Conservation (phyloP, 2,329 filamentous ascomycete species). For the Juglanconis sp. region DNA sequence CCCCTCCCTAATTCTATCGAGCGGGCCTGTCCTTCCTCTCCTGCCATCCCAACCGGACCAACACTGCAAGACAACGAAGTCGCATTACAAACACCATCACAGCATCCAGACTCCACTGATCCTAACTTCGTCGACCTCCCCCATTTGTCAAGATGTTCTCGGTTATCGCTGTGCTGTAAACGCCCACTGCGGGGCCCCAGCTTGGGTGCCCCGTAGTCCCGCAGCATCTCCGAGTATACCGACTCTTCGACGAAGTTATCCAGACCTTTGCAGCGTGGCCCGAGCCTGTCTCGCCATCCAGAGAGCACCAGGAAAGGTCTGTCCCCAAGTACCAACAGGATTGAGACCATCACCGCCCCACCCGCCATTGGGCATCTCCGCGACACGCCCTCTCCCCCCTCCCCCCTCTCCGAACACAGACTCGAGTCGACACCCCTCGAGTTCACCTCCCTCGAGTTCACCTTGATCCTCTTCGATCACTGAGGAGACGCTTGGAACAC, state of each 20-base stretch:
- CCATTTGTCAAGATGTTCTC: conserved; percentile 58
- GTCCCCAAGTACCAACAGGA: conserved; percentile 31
- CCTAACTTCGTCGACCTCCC: conserved; percentile 68
- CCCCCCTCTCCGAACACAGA: background rate
- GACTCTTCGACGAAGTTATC: conserved; percentile 68
- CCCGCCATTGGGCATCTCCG: conserved; percentile 4
- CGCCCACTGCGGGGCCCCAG: conserved; percentile 70
- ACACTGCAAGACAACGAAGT: conserved; percentile 62
- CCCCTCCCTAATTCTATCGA: conserved; percentile 17
- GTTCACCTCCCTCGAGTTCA: background rate
- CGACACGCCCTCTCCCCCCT: background rate
- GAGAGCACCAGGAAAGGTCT: conserved; percentile 30
- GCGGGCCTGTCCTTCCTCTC: conserved; percentile 24
- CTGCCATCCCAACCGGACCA: conserved; percentile 31
- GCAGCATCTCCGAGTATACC: conserved; percentile 75
- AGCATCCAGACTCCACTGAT: conserved; percentile 31
- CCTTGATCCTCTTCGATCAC: background rate
- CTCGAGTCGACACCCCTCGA: conserved; percentile 1
- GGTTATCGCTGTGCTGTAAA: conserved; percentile 91
- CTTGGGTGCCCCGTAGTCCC: conserved; percentile 70
- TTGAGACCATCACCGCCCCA: conserved; percentile 21
- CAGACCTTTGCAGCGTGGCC: conserved; percentile 51
- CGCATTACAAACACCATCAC: conserved; percentile 42
- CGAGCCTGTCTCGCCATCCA: conserved; percentile 46
- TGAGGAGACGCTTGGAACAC: background rate